Evolutionary conservation across 176 grass and related monocot species (phyloP).

Genomic region (Neostapfia colusana): DNA sequence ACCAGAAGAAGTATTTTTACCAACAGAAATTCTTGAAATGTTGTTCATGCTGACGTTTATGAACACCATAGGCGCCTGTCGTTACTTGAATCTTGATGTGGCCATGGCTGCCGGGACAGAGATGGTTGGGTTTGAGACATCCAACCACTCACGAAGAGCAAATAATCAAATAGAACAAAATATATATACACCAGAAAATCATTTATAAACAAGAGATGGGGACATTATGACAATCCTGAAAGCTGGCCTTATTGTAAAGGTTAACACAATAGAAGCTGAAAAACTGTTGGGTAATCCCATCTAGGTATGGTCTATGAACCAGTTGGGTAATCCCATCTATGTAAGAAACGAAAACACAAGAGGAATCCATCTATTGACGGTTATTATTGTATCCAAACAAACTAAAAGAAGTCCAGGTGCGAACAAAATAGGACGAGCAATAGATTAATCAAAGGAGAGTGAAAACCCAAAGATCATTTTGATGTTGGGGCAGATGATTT

Average conservation of each 20-base stretch:
- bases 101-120: background rate
- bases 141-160: background rate
- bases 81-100: background rate
- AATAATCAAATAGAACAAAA: background rate
- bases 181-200: background rate
- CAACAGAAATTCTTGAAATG: background rate
- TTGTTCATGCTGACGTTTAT: too few relatives aligned
- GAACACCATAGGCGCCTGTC: too few relatives aligned
- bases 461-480: background rate
- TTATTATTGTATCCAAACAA: too few relatives aligned
- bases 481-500: slow-evolving; percentile 8
- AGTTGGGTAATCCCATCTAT: background rate
- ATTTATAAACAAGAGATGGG: background rate
- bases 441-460: background rate
- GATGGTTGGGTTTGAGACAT: background rate
- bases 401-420: background rate
- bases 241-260: background rate
- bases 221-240: background rate
- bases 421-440: background rate
- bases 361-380: background rate
- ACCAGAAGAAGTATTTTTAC: background rate
- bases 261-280: background rate
- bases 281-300: background rate
- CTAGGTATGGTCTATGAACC: background rate
- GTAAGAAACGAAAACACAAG: background rate